Conservation (phyloP, 352 stramenopile species). For the Thraustochytrium sp. region DNA sequence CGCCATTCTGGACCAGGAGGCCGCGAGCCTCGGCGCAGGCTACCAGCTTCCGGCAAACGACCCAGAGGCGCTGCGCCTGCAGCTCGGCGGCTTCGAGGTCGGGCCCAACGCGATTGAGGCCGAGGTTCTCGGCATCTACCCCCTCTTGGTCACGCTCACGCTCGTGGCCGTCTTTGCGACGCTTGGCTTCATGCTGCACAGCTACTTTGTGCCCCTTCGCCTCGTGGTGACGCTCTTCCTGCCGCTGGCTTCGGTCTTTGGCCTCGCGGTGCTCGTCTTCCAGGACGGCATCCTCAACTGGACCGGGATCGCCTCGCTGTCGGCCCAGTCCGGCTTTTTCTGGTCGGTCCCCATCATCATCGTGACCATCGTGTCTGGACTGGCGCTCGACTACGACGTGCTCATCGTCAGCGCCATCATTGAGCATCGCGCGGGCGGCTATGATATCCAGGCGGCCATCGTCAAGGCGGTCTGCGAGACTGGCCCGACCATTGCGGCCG, state of each 20-base stretch:
- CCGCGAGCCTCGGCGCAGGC: too few relatives aligned
- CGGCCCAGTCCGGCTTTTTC: slow-evolving; percentile 45
- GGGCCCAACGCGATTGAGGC: slow-evolving; percentile 50
- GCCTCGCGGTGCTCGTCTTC: slow-evolving; percentile 51
- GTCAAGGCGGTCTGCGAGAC: slow-evolving; percentile 49
- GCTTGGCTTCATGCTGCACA: slow-evolving; percentile 51
- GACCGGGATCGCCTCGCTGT: slow-evolving; percentile 32
- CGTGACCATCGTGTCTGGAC: slow-evolving; percentile 53
- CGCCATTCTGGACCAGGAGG: neutral
- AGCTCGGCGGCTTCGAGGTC: slow-evolving; percentile 47
- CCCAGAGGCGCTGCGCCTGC: slow-evolving; percentile 38
- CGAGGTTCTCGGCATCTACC: slow-evolving; percentile 50
- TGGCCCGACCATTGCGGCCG: slow-evolving; percentile 51
- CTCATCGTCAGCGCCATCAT: slow-evolving; percentile 53
- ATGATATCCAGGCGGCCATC: slow-evolving; percentile 47
- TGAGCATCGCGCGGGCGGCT: slow-evolving; percentile 48
- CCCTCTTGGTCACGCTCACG: slow-evolving; percentile 47
- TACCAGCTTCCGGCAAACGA: too few relatives aligned
- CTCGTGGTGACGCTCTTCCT: slow-evolving; percentile 49
- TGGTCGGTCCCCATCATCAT: slow-evolving; percentile 54
- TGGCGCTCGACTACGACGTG: slow-evolving; percentile 55
- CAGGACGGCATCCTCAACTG: slow-evolving; percentile 49
- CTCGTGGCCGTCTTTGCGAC: slow-evolving; percentile 51
- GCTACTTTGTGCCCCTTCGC: slow-evolving; percentile 49
- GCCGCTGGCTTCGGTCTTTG: slow-evolving; percentile 52